Base-by-base conservation (phyloP, 768 basidiomycete genomes). In the Mycena vitilis region DNA sequence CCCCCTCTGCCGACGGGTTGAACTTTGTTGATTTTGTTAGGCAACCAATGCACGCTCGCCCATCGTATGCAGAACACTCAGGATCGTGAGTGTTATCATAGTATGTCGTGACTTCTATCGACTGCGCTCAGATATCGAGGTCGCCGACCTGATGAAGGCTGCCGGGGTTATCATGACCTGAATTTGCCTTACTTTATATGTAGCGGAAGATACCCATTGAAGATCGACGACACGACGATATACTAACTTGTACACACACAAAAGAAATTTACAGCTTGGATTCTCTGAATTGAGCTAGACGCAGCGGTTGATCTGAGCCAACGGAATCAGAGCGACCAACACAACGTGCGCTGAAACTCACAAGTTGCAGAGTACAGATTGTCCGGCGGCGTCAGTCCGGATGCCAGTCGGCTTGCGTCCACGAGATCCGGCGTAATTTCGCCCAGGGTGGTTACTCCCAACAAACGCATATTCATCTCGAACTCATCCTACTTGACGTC, bases 401-500 rank as follows among this genome's bases (percentile, higher is more conserved):
- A 66, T 48, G 77, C 74, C 10, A 80, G 71, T 55, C 88, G 90
- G 4, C 88, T 87, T 12, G 89, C 89, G 68, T 98, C 95, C 11
- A 98, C 95, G 95, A 99, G 95, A 49, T 89, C 88, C 0, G 93
- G 93, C 0, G 88, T 87, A 61, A 99, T 81, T 40, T 98, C 95
- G 54, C 84, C 85, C 52, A 99, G 77, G 0, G 86, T 91, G 4
- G 84, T 88, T 0, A 95, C 95, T 12, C 97, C 97, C 30, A 99
- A 79, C 4, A 98, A 83, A 18, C 96, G 91, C 88, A 98, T 87
- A 79, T 96, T 95, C 97, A 98, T 98, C 83, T 96, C 95, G 73
- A 99, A 95, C 78, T 99, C 97, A 73, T 96, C 95, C 95, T 98
- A 74, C 6, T 68, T 9, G 16, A 42, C 37, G 22, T 66, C 53